These are phyloP conservation scores for Acarospora socialis DNA, from an alignment of 2,329 filamentous ascomycete genomes.

Conservation along the genomic window DNA sequence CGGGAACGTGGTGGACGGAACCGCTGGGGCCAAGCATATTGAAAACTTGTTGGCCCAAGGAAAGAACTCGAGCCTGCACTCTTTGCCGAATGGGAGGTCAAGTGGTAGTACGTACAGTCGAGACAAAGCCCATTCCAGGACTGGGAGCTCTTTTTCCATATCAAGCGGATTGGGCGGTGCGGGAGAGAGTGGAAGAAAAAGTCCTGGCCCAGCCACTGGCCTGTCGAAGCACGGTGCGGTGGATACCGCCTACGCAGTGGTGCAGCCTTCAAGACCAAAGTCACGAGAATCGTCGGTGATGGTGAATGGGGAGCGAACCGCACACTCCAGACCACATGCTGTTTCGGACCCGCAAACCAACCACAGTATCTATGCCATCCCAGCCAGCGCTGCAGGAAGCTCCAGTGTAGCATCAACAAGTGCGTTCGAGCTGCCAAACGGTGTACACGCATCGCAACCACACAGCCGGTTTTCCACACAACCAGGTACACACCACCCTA, in stretches of 20 bases:
- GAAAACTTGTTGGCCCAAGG: slow-evolving; percentile 29
- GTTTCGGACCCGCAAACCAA: slow-evolving; percentile 11
- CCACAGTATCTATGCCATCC: neutral
- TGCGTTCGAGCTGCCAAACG: too few species aligned
- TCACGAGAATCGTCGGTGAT: neutral
- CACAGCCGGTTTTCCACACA: slow-evolving; percentile 50
- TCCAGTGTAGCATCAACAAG: too few species aligned
- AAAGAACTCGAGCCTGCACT: slow-evolving; percentile 43
- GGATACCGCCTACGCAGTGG: slow-evolving; percentile 5
- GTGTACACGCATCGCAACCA: too few species aligned
- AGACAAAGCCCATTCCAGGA: slow-evolving; percentile 20
- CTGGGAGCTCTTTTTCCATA: slow-evolving; percentile 15
- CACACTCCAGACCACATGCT: slow-evolving; percentile 11
- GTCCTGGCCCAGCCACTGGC: neutral
- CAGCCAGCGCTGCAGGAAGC: slow-evolving; percentile 1
- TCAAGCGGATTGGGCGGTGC: slow-evolving; percentile 13
- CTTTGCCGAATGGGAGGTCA: slow-evolving; percentile 43
- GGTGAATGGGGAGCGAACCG: neutral
- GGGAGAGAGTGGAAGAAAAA: slow-evolving; percentile 17
- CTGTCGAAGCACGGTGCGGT: slow-evolving; percentile 2
- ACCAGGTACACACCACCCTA: slow-evolving; percentile 36
- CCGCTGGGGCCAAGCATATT: slow-evolving; percentile 30
- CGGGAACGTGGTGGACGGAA: slow-evolving; percentile 21
- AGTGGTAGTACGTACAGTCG: slow-evolving; percentile 29
- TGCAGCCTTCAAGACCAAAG: neutral